Evolutionary conservation across 2,329 filamentous ascomycete genomes (phyloP).

Genomic region (Microdochium paspali): DNA sequence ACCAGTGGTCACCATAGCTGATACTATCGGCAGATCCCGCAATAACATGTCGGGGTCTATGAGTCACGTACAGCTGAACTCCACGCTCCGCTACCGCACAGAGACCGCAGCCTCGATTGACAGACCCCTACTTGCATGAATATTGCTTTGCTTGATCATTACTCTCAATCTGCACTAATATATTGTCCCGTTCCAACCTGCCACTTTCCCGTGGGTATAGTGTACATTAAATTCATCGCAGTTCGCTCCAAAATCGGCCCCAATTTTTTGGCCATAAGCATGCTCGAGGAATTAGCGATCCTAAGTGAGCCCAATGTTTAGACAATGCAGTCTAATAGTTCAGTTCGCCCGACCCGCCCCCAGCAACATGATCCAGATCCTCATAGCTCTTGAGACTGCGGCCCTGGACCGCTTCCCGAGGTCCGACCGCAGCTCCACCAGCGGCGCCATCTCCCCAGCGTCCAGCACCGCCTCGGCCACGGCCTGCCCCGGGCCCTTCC

Average conservation of each 20-base stretch:
- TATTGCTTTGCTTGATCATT: not conserved
- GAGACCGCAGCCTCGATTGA: too few relatives aligned
- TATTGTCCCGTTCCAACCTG: not conserved
- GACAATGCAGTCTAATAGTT: conserved; percentile 84
- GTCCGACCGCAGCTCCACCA: conserved; percentile 68
- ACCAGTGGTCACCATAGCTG: too few relatives aligned
- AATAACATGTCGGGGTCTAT: too few relatives aligned
- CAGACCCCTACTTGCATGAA: too few relatives aligned
- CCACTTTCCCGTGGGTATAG: too few relatives aligned
- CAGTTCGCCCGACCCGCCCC: conserved; percentile 69
- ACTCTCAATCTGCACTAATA: not conserved
- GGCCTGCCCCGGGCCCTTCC: conserved; percentile 42
- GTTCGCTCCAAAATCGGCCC: not conserved
- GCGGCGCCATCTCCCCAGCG: conserved; percentile 66
- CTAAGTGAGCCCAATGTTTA: too few relatives aligned
- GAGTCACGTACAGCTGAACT: too few relatives aligned
- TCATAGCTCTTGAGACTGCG: conserved; percentile 95
- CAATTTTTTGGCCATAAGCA: not conserved
- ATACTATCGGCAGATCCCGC: too few relatives aligned
- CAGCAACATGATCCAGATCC: conserved; percentile 80
- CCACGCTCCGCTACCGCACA: too few relatives aligned
- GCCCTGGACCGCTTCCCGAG: conserved; percentile 84
- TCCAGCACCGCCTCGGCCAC: conserved; percentile 40
- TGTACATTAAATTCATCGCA: too few relatives aligned
- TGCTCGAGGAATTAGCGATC: too few relatives aligned